Base-by-base conservation (phyloP, 345 rosid genomes). In the Lagerstroemia speciosa region DNA sequence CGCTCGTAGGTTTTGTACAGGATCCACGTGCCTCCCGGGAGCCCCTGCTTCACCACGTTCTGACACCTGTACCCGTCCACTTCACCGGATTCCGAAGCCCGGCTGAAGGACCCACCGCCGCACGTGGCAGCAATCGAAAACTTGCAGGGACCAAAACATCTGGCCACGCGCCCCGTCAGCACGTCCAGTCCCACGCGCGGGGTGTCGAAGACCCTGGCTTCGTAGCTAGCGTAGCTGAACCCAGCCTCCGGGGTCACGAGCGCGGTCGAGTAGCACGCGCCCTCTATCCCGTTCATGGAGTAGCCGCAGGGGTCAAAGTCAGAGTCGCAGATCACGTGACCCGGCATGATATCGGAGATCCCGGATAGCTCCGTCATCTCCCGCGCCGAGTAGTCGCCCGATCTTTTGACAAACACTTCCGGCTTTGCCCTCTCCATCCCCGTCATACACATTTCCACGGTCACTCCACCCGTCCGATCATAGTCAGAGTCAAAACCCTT, bases 371-470 rank as follows among this genome's bases (percentile, higher is more conserved):
- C 34, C 5, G 83, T 76, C 83, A 78, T 83, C 53, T 8, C 67
- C 53, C 62, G 68, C 26, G 80, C 81, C 20, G 80, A 73, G 58
- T 62, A 46, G 2, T 71, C 55, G 19, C 68, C 64, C 55, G 69
- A 20, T 15, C 20, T 29, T 48, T 72, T 77, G 78, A 52, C 77
- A 73, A 82, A 82, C 19, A 77, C 80, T 52, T 76, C 72, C 10
- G 82, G 81, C 48, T 62, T 63, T 34, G 62, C 72, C 52, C 71
- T 71, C 71, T 78, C 82, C 74, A 82, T 63, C 30, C 80, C 86
- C 48, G 83, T 79, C 86, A 82, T 77, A 73, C 86, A 82, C 76
- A 82, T 76, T 67, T 83, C 86, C 32, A 80, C 62, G 2, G 83
- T 78, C 71, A 75, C 65, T 31, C 22, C 65, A 8, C n/a, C 37